Evolutionary conservation across 495 filamentous ascomycete species (phyloP).

Genomic region (Cairneyella variabilis): DNA sequence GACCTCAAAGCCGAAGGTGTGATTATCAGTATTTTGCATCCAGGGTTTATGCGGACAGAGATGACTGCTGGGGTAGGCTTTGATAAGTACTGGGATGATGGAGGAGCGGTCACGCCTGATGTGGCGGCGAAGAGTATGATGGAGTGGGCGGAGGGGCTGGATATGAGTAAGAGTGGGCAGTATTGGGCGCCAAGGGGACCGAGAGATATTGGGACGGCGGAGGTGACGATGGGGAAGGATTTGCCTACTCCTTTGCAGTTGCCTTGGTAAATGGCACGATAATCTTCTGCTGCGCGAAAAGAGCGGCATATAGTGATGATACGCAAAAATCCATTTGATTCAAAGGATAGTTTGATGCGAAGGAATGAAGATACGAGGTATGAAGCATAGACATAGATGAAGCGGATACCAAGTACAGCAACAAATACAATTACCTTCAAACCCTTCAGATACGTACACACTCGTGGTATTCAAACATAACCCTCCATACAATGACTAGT

Average conservation of each 20-base stretch:
- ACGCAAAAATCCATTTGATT: no score
- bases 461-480: no score
- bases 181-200: slow-evolving; percentile 70
- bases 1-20: slow-evolving; percentile 62
- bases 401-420: no score
- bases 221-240: slow-evolving; percentile 56
- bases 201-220: slow-evolving; percentile 66
- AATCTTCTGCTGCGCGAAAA: no score
- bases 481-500: no score
- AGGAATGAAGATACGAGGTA: no score
- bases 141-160: slow-evolving; percentile 57
- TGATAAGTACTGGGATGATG: slow-evolving; percentile 65
- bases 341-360: no score
- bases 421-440: no score
- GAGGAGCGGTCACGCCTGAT: slow-evolving; percentile 65
- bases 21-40: slow-evolving; percentile 64
- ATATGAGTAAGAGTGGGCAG: slow-evolving; percentile 61
- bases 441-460: no score
- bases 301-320: no score
- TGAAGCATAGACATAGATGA: no score
- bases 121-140: slow-evolving; percentile 60
- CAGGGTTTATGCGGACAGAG: slow-evolving; percentile 75
- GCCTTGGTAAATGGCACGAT: slow-evolving; percentile 64
- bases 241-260: slow-evolving; percentile 62
- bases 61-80: slow-evolving; percentile 69